phyloP scores from a whole-genome alignment of 2,329 filamentous ascomycete species.

The Fusarium chlamydosporum region DNA sequence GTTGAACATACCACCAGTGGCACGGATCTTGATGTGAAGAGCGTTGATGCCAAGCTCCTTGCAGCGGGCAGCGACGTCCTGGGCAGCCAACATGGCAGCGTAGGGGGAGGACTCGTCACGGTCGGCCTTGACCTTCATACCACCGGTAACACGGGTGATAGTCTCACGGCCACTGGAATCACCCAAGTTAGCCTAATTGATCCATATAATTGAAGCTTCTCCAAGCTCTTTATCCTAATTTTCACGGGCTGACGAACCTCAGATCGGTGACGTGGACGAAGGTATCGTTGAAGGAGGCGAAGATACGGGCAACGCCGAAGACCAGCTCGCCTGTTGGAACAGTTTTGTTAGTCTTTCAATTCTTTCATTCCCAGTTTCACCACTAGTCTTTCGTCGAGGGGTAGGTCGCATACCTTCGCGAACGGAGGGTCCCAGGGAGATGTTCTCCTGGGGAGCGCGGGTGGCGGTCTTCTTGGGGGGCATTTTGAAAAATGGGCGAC shows the following conservation, averaged over 20 bases:
- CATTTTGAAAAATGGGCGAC: constrained; percentile 74
- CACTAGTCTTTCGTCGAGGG: constrained; percentile 18
- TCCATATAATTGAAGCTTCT: constrained; percentile 35
- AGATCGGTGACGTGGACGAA: constrained; percentile 99
- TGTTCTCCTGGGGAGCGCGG: constrained; percentile 93
- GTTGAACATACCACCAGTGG: constrained; percentile 85
- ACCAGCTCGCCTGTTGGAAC: constrained; percentile 86
- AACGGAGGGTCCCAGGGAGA: constrained; percentile 96
- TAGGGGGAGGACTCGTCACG: constrained; percentile 99
- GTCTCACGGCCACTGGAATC: constrained; percentile 97
- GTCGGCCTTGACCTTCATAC: constrained; percentile 99
- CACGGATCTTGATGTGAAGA: constrained; percentile 99
- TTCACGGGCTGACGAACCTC: constrained; percentile 70
- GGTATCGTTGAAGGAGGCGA: constrained; percentile 94
- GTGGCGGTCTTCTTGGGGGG: constrained; percentile 88
- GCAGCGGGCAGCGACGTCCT: constrained; percentile 93
- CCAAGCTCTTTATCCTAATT: constrained; percentile 28
- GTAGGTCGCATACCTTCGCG: constrained; percentile 80
- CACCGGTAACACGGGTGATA: constrained; percentile 99
- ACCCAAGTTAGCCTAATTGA: constrained; percentile 57
- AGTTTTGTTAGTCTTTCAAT: constrained; percentile 32
- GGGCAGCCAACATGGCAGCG: constrained; percentile 99
- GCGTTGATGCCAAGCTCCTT: constrained; percentile 83
- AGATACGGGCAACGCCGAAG: constrained; percentile 96
- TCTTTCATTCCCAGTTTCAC: constrained; percentile 1